Evolutionary conservation across 1,284 basidiomycete genomes (phyloP), one percentile per base, ranked within the genome.

Genomic region (Fomitopsis betulina): DNA sequence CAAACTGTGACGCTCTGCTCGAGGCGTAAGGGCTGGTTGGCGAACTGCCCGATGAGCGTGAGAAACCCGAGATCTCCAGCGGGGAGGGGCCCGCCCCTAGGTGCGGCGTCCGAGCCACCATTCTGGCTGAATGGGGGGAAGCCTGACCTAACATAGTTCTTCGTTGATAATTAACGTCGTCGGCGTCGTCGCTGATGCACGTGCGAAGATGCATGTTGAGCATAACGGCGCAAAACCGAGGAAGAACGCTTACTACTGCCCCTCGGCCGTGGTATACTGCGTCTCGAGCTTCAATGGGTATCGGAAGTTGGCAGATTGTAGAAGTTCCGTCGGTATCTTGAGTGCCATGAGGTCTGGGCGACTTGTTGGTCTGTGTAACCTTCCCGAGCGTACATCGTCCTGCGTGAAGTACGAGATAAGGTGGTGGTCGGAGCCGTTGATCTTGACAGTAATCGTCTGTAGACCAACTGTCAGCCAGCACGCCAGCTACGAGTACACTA

Each of bases 381-480:
- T 79, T 43, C 85, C 85, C 33, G 79, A 79, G 21, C 82, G 80
- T 35, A 91, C 82, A 67, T 92, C 90, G 56, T 90, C 88, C 35
- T 86, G 83, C 13, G 83, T 87, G 72, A 90, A 92, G 74, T 93
- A 92, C 10, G 87, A 89, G 61, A 93, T 85, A 60, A 92, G 80
- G 68, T 93, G 90, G 53, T 90, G 82, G 70, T 90, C 88, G 19
- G 86, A 86, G 19, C 84, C 85, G 57, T 89, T 85, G 47, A 89
- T 83, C 55, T 84, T 86, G 55, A 91, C 85, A 9, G 88, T 90
- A 63, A 91, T 90, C n/a, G 89, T 91, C 87, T 91, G 67, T 33
- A 61, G 19, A 53, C 63, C 53, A 49, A 21, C 54, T 37, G 54
- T 67, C 38, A 66, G 67, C 51, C 42, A 50, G 30, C n/a, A 37